Conservation (phyloP, 306 rosid species). For the Fagus sylvatica region DNA sequence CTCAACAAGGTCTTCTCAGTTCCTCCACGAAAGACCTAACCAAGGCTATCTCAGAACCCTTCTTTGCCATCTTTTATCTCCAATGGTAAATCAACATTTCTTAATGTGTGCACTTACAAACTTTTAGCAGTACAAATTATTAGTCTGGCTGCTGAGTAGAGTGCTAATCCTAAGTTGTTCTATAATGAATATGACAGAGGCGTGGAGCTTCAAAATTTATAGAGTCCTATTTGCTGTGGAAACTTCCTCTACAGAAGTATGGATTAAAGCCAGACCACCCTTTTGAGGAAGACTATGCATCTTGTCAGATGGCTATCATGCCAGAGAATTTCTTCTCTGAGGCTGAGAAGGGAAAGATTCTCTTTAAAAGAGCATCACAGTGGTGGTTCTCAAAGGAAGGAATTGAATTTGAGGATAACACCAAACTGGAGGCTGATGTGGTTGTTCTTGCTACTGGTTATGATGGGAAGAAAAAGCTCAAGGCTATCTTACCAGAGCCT, state of each 20-base stretch:
- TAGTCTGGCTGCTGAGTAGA: not conserved
- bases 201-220: conserved; percentile 67
- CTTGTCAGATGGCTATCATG: conserved; percentile 82
- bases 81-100: conserved; percentile 46
- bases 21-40: conserved; percentile 48
- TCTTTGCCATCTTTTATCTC: conserved; percentile 55
- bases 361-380: conserved; percentile 54
- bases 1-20: conserved; percentile 48
- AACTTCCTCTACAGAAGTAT: conserved; percentile 69
- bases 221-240: conserved; percentile 65
- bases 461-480: conserved; percentile 75
- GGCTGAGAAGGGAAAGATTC: conserved; percentile 72
- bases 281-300: conserved; percentile 77
- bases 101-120: not conserved
- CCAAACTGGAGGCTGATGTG: conserved; percentile 63
- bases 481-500: conserved; percentile 60
- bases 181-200: conserved; percentile 43
- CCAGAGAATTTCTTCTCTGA: conserved; percentile 71
- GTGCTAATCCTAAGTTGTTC: conserved; percentile 24
- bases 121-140: not conserved
- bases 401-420: conserved; percentile 67
- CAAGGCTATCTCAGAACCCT: conserved; percentile 56
- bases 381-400: conserved; percentile 77
- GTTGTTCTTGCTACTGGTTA: conserved; percentile 75
- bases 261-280: conserved; percentile 75